phyloP scores from a whole-genome alignment of 2,329 filamentous ascomycete species.

The Colletotrichum plurivorum region DNA sequence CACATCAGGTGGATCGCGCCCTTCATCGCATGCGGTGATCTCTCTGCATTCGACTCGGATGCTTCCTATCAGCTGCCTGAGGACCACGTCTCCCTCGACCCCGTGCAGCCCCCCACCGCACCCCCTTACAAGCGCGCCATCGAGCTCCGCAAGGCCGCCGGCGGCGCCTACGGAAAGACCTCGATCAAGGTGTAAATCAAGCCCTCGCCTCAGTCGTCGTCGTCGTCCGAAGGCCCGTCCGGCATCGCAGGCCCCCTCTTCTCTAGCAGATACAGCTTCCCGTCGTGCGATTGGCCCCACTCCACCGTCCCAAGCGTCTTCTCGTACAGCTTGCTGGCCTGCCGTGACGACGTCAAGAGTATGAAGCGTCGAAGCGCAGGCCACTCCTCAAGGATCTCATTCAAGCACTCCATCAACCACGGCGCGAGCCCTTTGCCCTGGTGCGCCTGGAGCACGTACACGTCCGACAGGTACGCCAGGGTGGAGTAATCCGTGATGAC shows the following conservation, averaged over 20 bases:
- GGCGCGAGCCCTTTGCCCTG: constrained; percentile 74
- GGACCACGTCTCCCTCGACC: constrained; percentile 88
- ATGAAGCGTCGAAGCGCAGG: constrained; percentile 72
- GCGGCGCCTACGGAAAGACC: constrained; percentile 84
- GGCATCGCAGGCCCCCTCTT: constrained; percentile 51
- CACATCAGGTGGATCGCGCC: constrained; percentile 85
- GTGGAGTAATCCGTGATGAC: constrained; percentile 41
- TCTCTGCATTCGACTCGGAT: constrained; percentile 95
- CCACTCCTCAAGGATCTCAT: constrained; percentile 70
- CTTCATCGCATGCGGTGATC: constrained; percentile 96
- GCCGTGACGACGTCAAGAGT: constrained; percentile 61
- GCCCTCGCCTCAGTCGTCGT: constrained; percentile 11
- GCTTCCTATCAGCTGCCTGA: constrained; percentile 92
- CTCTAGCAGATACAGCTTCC: constrained; percentile 57
- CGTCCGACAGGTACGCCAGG: constrained; percentile 66
- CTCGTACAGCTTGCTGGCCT: constrained; percentile 60
- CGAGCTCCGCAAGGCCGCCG: constrained; percentile 82
- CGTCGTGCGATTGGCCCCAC: constrained; percentile 58
- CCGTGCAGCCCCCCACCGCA: constrained; percentile 94
- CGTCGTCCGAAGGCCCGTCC: constrained; percentile 22
- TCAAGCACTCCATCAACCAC: constrained; percentile 74
- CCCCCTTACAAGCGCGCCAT: constrained; percentile 94
- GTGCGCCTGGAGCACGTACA: constrained; percentile 73
- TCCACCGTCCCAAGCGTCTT: constrained; percentile 61
- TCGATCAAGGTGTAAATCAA: constrained; percentile 51